These are phyloP conservation scores for Kandelia obovata DNA, from an alignment of 345 rosid genomes.

Conservation along the genomic window DNA sequence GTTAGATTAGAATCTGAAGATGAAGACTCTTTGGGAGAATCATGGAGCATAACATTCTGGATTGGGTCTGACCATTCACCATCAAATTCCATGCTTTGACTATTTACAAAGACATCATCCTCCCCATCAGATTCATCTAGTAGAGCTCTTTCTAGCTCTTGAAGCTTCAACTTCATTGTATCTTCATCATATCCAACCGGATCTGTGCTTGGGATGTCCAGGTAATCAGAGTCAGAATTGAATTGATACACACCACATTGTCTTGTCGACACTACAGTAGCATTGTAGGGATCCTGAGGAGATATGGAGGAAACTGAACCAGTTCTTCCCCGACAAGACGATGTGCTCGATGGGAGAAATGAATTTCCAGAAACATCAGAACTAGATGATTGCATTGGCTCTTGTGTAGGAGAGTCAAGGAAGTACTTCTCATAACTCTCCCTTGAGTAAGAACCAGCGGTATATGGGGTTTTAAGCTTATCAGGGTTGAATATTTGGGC, in stretches of 20 bases:
- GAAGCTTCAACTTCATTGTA: conserved; percentile 66
- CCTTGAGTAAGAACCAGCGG: conserved; percentile 50
- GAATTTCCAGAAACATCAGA: conserved; percentile 57
- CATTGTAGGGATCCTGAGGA: conserved; percentile 32
- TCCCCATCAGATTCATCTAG: conserved; percentile 48
- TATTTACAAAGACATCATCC: conserved; percentile 40
- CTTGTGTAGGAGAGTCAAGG: conserved; percentile 67
- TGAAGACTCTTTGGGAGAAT: conserved; percentile 79
- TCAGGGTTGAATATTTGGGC: conserved; percentile 44
- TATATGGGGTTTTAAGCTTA: conserved; percentile 48
- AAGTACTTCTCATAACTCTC: conserved; percentile 86
- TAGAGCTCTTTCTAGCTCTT: conserved; percentile 81
- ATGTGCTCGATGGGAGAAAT: conserved; percentile 33
- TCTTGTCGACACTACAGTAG: conserved; percentile 30
- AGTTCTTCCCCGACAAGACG: conserved; percentile 46
- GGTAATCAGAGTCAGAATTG: conserved; percentile 37
- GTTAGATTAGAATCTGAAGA: conserved; percentile 75
- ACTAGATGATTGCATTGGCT: conserved; percentile 44
- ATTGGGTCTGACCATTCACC: conserved; percentile 66
- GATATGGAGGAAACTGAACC: conserved; percentile 46
- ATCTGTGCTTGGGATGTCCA: conserved; percentile 48
- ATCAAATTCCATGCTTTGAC: conserved; percentile 74
- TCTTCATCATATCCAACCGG: conserved; percentile 50
- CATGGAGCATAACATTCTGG: conserved; percentile 46
- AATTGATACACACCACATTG: conserved; percentile 31